Evolutionary conservation across 1,284 basidiomycete genomes (phyloP).

Genomic region (Cryptococcus sp.): DNA sequence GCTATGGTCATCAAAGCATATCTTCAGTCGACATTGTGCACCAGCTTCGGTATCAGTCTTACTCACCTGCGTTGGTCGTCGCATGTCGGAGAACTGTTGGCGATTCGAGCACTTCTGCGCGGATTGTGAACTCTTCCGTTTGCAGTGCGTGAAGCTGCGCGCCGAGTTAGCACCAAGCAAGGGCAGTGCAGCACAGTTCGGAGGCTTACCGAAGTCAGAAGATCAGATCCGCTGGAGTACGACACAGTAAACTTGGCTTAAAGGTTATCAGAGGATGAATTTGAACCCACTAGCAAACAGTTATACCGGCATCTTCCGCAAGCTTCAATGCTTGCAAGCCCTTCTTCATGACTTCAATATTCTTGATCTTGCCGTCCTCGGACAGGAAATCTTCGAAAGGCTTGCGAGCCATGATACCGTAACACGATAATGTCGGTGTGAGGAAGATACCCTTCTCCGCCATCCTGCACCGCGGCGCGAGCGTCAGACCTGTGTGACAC

Average conservation of each 20-base stretch:
- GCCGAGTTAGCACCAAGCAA: too few relatives aligned
- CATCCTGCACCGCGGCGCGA: constrained; percentile 33
- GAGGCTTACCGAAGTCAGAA: too few relatives aligned
- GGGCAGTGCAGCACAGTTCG: too few relatives aligned
- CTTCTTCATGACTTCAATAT: constrained; percentile 54
- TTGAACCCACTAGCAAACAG: constrained; percentile 23
- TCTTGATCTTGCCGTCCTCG: constrained; percentile 54
- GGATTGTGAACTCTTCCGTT: constrained; percentile 52
- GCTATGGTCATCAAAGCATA: constrained; percentile 29
- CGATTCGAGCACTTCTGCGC: constrained; percentile 52
- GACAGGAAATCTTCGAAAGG: constrained; percentile 57
- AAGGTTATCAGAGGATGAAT: not conserved
- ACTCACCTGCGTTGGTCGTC: constrained; percentile 53
- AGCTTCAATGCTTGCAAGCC: constrained; percentile 33
- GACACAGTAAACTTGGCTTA: too few relatives aligned
- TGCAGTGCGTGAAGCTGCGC: constrained; percentile 20
- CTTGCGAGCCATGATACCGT: constrained; percentile 56
- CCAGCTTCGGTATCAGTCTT: not conserved
- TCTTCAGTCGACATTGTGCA: too few relatives aligned
- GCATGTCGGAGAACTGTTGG: constrained; percentile 55
- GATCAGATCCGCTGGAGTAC: too few relatives aligned
- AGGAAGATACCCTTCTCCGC: constrained; percentile 54
- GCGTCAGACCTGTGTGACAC: not conserved
- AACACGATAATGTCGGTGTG: constrained; percentile 57
- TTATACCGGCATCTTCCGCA: constrained; percentile 36